phyloP scores from a whole-genome alignment of 23 red algal species.

The Cyanidioschyzon merolae region DNA sequence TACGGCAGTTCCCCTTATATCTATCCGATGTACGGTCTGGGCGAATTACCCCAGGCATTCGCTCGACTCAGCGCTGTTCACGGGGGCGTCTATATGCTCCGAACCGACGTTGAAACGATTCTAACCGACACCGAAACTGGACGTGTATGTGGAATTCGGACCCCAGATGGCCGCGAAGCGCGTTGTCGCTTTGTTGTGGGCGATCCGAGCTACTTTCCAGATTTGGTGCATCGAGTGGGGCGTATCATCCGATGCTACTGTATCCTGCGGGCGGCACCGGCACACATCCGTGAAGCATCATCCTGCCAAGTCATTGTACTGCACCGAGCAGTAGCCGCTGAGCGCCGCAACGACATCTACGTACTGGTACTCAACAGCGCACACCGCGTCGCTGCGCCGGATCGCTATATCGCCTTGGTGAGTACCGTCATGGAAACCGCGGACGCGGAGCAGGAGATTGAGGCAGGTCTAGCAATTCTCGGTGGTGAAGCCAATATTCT shows the following conservation, averaged over 20 bases:
- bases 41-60: constrained; percentile 97
- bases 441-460: constrained; percentile 30
- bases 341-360: constrained; percentile 77
- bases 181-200: constrained; percentile 73
- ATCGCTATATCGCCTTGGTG: constrained; percentile 78
- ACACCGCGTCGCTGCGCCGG: constrained; percentile 65
- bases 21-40: constrained; percentile 93
- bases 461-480: constrained; percentile 61
- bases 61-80: constrained; percentile 86
- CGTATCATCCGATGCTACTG: constrained; percentile 84
- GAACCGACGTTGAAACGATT: constrained; percentile 55
- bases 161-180: constrained; percentile 42
- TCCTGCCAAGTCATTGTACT: constrained; percentile 95
- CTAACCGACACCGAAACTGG: constrained; percentile 35
- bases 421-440: constrained; percentile 88
- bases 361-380: constrained; percentile 74
- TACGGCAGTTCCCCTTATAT: constrained; percentile 81
- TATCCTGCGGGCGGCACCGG: constrained; percentile 55
- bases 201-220: constrained; percentile 81
- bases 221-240: constrained; percentile 34
- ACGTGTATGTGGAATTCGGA: constrained; percentile 51
- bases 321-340: constrained; percentile 40
- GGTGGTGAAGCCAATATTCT: constrained; percentile 33
- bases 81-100: constrained; percentile 96
- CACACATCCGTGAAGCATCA: constrained; percentile 51